Evolutionary conservation across 164 flowering plant species (phyloP), one percentile per base, ranked within the genome.

Genomic region (Annona squamosa): DNA sequence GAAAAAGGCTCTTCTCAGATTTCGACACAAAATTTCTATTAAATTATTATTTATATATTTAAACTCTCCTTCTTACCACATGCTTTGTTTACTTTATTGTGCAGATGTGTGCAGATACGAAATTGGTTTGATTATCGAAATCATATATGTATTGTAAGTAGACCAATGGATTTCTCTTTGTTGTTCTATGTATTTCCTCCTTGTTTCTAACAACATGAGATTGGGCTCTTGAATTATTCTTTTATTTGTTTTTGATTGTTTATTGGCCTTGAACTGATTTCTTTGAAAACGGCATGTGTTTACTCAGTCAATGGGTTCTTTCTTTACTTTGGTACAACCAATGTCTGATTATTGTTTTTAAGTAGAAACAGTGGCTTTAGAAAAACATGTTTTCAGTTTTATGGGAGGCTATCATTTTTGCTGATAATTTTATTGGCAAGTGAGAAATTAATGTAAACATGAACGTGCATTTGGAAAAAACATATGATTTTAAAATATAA

Each of bases 141-240:
- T 82, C 99, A 94, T 73, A 89, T 91, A 63, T 94, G 94, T 68
- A 92, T 94, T 69, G 99, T 92, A 82, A 94, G 97, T 89, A 79
- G 56, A 52, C 73, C 70, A 71, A 46, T 76, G 3, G 71, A 63
- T 64, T 71, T 45, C 42, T 76, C 67, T 18, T 71, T 56, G 63
- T 16, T 66, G 10, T n/a, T 65, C 48, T 59, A 37, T 17, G 9
- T 4, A 43, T 56, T 57, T 65, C 56, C 56, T 59, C 1, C 73
- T 69, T 19, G 45, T 18, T 3, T 4, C 19, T 57, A 43, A 67
- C 41, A 52, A 65, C 45, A 41, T 48, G 61, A 46, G 48, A 4
- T 42, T 70, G 17, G 13, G 26, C 52, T 64, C 48, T 16, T 66
- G 47, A 10, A 66, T 17, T 66, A n/a, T 42, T 41, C 43, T 44